Evolutionary conservation across 2,329 filamentous ascomycete genomes (phyloP).

Genomic region (Colletotrichum sublineola): DNA sequence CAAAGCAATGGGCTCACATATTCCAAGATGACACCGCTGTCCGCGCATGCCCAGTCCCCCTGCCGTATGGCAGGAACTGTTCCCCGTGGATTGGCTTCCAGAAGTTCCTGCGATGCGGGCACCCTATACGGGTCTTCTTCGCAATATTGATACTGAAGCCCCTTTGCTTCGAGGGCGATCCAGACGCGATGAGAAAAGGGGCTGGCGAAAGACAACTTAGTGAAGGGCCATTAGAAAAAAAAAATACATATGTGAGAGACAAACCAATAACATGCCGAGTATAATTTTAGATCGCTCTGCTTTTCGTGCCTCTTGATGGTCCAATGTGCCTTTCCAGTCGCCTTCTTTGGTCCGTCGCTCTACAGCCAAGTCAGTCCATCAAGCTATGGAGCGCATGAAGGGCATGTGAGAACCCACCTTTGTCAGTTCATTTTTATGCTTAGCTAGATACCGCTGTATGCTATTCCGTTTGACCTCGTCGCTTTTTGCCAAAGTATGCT

Average conservation of each 20-base stretch:
- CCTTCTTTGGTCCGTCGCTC: constrained; percentile 64
- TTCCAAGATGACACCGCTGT: constrained; percentile 87
- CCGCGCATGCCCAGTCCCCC: constrained; percentile 85
- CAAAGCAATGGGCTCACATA: constrained; percentile 67
- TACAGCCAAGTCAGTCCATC: constrained; percentile 9
- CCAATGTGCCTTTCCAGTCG: constrained; percentile 76
- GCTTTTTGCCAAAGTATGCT: constrained; percentile 79
- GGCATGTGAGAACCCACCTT: constrained; percentile 66
- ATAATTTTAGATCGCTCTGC: constrained; percentile 80
- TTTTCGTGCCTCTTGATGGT: constrained; percentile 80
- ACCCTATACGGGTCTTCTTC: constrained; percentile 86
- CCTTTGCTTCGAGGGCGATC: constrained; percentile 88
- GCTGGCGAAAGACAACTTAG: constrained; percentile 60
- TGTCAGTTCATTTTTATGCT: constrained; percentile 75
- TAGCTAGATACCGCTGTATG: constrained; percentile 74
- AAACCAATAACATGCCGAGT: constrained; percentile 87
- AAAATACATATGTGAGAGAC: constrained; percentile 46
- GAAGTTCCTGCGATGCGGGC: constrained; percentile 66
- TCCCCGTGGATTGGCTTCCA: constrained; percentile 82
- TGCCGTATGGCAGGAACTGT: constrained; percentile 83
- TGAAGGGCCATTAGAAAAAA: constrained; percentile 73
- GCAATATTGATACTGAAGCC: constrained; percentile 85
- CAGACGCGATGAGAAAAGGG: constrained; percentile 90
- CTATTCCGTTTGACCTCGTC: constrained; percentile 87
- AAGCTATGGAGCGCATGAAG: neutral